A percentile compares a stretch with the other conserved stretches of the same genome.
phyloP scores from a whole-genome alignment of 805 yeast species.

The Hanseniaspora hatyaiensis region DNA sequence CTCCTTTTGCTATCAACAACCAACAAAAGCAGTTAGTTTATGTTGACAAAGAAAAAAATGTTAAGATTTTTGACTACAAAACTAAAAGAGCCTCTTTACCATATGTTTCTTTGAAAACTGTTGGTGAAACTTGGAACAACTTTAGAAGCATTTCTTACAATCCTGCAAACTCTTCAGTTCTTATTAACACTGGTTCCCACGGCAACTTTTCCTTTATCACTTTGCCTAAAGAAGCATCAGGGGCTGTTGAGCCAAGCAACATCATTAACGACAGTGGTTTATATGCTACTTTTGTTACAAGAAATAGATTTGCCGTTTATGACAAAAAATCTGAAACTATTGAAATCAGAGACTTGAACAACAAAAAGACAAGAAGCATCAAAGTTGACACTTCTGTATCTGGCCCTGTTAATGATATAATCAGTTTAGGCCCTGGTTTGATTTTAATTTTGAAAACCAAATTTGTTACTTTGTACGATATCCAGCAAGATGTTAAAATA shows the following conservation, averaged over 20 bases:
- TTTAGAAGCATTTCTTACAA: constrained; percentile 78
- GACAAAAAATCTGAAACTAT: constrained; percentile 51
- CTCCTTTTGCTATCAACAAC: constrained; percentile 41
- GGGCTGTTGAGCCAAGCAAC: constrained; percentile 87
- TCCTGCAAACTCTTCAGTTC: constrained; percentile 78
- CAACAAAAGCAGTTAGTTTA: constrained; percentile 64
- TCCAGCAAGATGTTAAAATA: constrained; percentile 76
- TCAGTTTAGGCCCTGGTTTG: constrained; percentile 71
- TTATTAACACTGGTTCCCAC: constrained; percentile 66
- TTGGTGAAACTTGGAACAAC: constrained; percentile 78
- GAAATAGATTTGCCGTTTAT: constrained; percentile 85
- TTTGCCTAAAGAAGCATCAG: constrained; percentile 76
- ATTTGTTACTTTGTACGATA: constrained; percentile 73
- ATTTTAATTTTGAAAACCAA: constrained; percentile 62
- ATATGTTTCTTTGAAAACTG: constrained; percentile 67
- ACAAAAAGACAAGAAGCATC: constrained; percentile 70
- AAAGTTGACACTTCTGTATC: constrained; percentile 39
- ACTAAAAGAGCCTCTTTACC: constrained; percentile 60
- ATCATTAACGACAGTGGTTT: constrained; percentile 69
- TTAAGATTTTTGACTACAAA: constrained; percentile 64
- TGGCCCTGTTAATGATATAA: constrained; percentile 55
- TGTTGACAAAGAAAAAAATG: constrained; percentile 74
- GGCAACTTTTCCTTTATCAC: constrained; percentile 62
- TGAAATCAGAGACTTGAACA: constrained; percentile 72
- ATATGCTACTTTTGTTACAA: constrained; percentile 81